phyloP scores from a whole-genome alignment of 495 filamentous ascomycete genomes.

The Evansstolkia leycettana region DNA sequence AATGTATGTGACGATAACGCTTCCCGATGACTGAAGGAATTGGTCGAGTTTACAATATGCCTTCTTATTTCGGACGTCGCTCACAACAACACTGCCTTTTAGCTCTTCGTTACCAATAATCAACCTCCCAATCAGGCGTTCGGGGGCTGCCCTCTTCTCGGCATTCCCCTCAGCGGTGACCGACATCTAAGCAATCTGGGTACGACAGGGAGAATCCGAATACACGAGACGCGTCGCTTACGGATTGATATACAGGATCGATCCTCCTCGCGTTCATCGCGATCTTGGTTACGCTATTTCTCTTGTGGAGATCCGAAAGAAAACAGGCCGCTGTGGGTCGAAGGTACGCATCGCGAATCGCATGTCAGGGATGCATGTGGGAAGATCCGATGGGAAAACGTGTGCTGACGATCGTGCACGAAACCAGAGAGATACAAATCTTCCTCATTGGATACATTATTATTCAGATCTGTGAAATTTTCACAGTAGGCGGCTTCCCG shows the following conservation, averaged over 20 bases:
- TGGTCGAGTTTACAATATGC: background rate
- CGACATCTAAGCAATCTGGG: constrained; percentile 72
- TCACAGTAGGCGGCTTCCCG: constrained; percentile 83
- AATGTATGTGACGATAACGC: constrained; percentile 75
- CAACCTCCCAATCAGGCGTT: constrained; percentile 38
- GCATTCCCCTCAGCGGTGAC: constrained; percentile 55
- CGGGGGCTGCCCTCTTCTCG: constrained; percentile 58
- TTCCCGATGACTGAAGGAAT: background rate
- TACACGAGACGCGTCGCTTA: constrained; percentile 1
- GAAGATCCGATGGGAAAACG: too few species aligned
- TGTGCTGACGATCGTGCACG: too few species aligned
- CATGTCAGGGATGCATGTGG: too few species aligned
- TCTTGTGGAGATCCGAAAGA: constrained; percentile 73
- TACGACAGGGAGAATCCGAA: constrained; percentile 26
- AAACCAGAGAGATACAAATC: constrained; percentile 80
- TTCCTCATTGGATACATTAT: constrained; percentile 83
- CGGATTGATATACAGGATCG: constrained; percentile 63
- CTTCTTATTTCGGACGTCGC: background rate
- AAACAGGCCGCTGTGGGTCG: constrained; percentile 92
- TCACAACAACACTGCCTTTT: constrained; percentile 12
- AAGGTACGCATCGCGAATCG: constrained; percentile 55
- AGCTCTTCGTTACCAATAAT: constrained; percentile 40
- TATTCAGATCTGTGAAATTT: constrained; percentile 90
- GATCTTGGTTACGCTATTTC: constrained; percentile 48
- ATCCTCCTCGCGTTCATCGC: constrained; percentile 72